These are phyloP conservation scores for Erysimum cheiri DNA, from an alignment of 441 rosid species.

Conservation along the genomic window DNA sequence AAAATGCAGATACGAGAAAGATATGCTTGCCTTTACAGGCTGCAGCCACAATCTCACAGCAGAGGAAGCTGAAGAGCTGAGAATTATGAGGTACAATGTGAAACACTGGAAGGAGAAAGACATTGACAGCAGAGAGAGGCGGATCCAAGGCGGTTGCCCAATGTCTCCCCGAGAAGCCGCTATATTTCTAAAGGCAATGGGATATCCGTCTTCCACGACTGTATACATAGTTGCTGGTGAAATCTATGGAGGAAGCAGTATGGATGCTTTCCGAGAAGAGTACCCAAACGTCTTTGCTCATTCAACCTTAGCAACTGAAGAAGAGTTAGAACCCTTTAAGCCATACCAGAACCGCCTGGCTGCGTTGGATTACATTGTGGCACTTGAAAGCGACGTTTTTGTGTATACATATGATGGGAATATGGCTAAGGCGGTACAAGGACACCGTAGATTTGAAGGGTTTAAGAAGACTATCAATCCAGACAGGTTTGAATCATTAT, in stretches of 20 bases:
- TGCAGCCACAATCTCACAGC: constrained; percentile 85
- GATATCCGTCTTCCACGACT: constrained; percentile 79
- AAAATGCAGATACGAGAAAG: constrained; percentile 83
- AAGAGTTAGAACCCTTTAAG: constrained; percentile 74
- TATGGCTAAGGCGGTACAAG: constrained; percentile 99
- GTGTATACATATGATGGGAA: constrained; percentile 92
- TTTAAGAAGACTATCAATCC: constrained; percentile 89
- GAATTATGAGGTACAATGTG: constrained; percentile 72
- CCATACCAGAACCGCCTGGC: constrained; percentile 90
- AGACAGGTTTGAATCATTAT: constrained; percentile 56
- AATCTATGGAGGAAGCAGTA: constrained; percentile 78
- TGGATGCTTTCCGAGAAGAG: constrained; percentile 70
- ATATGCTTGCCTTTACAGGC: constrained; percentile 95
- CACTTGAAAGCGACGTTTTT: constrained; percentile 89
- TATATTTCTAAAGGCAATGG: constrained; percentile 86
- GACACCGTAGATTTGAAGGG: constrained; percentile 87
- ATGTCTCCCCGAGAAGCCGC: constrained; percentile 98
- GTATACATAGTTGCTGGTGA: constrained; percentile 91
- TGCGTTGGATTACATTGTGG: constrained; percentile 86
- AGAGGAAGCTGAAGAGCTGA: constrained; percentile 73
- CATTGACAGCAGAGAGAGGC: constrained; percentile 65
- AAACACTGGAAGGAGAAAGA: constrained; percentile 98
- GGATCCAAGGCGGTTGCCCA: constrained; percentile 90
- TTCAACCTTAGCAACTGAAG: constrained; percentile 69
- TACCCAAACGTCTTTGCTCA: constrained; percentile 82